These are phyloP conservation scores for Panus rudis DNA, from an alignment of 768 basidiomycete species.

Conservation along the genomic window DNA sequence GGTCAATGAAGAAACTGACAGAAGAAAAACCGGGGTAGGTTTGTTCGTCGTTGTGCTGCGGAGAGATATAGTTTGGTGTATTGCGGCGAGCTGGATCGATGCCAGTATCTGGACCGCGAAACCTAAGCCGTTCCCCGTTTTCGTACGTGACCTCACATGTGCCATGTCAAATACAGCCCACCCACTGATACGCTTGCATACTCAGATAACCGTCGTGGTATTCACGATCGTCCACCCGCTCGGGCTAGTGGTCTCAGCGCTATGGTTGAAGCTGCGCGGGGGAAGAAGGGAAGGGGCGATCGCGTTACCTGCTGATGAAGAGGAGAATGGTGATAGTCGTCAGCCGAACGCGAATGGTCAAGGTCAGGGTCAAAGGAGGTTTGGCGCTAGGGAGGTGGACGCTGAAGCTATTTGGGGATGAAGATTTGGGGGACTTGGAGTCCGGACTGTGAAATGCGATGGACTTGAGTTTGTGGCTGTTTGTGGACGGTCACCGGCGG, in stretches of 20 bases:
- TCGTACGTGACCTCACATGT: conserved; percentile 36
- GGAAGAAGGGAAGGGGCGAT: conserved; percentile 28
- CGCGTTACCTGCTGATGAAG: conserved; percentile 36
- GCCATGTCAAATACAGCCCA: background rate
- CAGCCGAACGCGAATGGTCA: conserved; percentile 2
- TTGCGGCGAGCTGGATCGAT: conserved; percentile 69
- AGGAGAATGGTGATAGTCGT: conserved; percentile 8
- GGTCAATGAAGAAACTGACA: no score
- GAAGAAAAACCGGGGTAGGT: no score
- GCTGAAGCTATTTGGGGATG: conserved; percentile 33
- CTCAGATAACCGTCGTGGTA: conserved; percentile 49
- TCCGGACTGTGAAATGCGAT: no score
- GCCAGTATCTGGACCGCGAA: conserved; percentile 52
- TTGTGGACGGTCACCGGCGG: no score
- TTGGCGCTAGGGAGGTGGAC: conserved; percentile 37
- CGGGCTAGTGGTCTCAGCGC: conserved; percentile 37
- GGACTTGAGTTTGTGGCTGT: no score
- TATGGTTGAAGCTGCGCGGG: conserved; percentile 30
- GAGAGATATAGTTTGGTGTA: conserved; percentile 68
- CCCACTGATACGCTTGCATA: background rate
- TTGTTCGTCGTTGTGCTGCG: conserved; percentile 48
- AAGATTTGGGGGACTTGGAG: no score
- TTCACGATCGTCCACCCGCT: conserved; percentile 68
- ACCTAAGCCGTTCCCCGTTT: conserved; percentile 60
- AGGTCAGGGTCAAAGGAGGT: conserved; percentile 9